Evolutionary conservation across 495 filamentous ascomycete species (phyloP), one percentile per base, ranked within the genome.

Genomic region (Talaromyces thailandensis): DNA sequence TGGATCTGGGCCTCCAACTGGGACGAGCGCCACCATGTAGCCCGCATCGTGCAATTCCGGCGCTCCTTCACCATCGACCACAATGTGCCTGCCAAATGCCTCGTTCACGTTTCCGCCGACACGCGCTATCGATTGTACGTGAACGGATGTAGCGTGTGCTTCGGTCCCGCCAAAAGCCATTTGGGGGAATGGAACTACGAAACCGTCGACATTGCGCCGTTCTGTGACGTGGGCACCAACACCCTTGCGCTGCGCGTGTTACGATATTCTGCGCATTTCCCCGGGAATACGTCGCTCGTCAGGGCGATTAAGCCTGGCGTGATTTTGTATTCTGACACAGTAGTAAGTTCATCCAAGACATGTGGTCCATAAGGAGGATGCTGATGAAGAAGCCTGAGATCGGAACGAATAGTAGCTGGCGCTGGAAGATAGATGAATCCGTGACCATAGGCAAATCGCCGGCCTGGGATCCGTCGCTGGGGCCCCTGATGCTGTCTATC

Each of bases 41-140:
- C 64, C 14, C 66, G 65, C 6, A 66, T 67, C 45, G 67, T 69
- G 9, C 67, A 65, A 23, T 69, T 71, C 32, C 67, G 69, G 8
- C 66, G 67, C 43, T 66, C 48, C 18, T 71, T 71, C 63, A 55
- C 61, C 14, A 16, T 32, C 11, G 28, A 48, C 0, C 11, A 43
- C n/a, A n/a, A n/a, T n/a, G 40, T 51, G 1, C 55, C 62, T 0
- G 9, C 43, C 4, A 45, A 67, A 18, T 45, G 60, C 8, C 55
- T 45, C 40, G 9, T 48, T 21, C 40, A 48, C 40, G 63, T 72
- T 16, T 70, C 70, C 14, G 70, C 70, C 5, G 70, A 73, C 52
- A 73, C 62, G 43, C 70, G 68, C 12, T 73, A 73, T 51, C 60
- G 66, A 12, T 64, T 73, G 0, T 73, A 62, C 56, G 59, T 73